Percentiles rank a stretch among this genome's conserved stretches.
These are phyloP conservation scores for Aspergillus hiratsukae DNA, from an alignment of 2,329 filamentous ascomycete genomes.

Conservation along the genomic window DNA sequence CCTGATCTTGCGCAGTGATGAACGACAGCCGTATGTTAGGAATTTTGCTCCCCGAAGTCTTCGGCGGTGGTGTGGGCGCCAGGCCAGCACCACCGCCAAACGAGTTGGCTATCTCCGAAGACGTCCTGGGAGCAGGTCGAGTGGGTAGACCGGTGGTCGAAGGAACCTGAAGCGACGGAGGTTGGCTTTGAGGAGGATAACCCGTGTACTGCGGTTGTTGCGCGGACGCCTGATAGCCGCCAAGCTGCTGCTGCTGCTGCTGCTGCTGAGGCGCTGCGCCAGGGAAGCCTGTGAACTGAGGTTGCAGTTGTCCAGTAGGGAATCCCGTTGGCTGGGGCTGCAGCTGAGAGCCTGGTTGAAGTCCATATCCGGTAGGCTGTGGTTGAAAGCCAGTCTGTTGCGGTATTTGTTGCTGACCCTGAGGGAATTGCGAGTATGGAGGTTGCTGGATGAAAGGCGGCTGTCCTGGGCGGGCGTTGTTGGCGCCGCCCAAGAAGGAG, in stretches of 20 bases:
- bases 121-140: conserved; percentile 57
- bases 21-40: conserved; percentile 93
- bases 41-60: conserved; percentile 63
- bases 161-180: conserved; percentile 38
- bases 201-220: conserved; percentile 60
- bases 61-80: conserved; percentile 60
- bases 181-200: conserved; percentile 45
- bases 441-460: conserved; percentile 53
- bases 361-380: conserved; percentile 53
- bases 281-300: conserved; percentile 48
- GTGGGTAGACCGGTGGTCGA: conserved; percentile 44
- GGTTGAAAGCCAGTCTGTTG: conserved; percentile 50
- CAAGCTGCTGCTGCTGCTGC: conserved; percentile 47
- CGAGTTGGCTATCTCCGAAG: conserved; percentile 60
- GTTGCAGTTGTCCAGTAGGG: conserved; percentile 45
- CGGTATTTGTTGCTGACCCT: conserved; percentile 49
- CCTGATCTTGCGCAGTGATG: conserved; percentile 89
- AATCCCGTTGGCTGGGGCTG: conserved; percentile 68
- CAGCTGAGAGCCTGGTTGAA: conserved; percentile 50
- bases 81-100: conserved; percentile 49
- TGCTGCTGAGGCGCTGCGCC: conserved; percentile 41
- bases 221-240: conserved; percentile 40
- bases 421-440: conserved; percentile 36
- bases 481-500: conserved; percentile 75
- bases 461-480: conserved; percentile 66